A percentile compares a stretch with the other conserved stretches of the same genome.
These are phyloP conservation scores for Blastomyces gilchristii DNA, from an alignment of 2,329 filamentous ascomycete species.

Conservation along the genomic window DNA sequence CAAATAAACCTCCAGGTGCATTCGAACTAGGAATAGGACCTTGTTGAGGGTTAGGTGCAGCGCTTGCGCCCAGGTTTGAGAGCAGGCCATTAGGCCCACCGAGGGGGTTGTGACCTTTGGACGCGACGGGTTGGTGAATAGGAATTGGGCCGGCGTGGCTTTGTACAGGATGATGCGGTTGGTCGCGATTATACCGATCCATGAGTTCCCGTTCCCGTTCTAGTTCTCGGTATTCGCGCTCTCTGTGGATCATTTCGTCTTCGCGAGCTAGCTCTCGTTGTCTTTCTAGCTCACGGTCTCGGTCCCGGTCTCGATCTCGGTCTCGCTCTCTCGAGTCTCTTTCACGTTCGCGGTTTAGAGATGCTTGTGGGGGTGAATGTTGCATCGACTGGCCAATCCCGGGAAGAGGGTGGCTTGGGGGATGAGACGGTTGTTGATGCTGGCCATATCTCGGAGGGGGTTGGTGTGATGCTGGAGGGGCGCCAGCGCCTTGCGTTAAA, in stretches of 20 bases:
- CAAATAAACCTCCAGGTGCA: constrained; percentile 56
- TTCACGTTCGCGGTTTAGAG: constrained; percentile 35
- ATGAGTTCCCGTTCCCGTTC: constrained; percentile 43
- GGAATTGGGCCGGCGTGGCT: constrained; percentile 80
- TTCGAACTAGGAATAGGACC: constrained; percentile 49
- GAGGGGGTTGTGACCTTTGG: constrained; percentile 67
- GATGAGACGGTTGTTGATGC: constrained; percentile 30
- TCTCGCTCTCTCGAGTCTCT: constrained; percentile 42
- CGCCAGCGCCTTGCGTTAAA: constrained; percentile 36
- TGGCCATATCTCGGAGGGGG: constrained; percentile 36
- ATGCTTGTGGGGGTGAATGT: constrained; percentile 32
- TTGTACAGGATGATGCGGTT: constrained; percentile 61
- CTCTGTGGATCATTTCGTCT: constrained; percentile 48
- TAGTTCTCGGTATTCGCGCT: constrained; percentile 42
- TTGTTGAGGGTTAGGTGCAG: constrained; percentile 44
- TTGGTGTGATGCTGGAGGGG: constrained; percentile 21
- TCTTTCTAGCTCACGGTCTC: constrained; percentile 25
- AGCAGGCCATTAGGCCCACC: constrained; percentile 87
- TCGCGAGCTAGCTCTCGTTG: constrained; percentile 38
- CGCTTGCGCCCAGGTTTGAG: constrained; percentile 56
- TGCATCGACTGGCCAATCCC: constrained; percentile 35
- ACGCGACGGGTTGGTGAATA: constrained; percentile 87
- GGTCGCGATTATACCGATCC: constrained; percentile 55
- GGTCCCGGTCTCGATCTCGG: constrained; percentile 35
- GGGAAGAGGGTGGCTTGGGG: constrained; percentile 30